A percentile compares a stretch with the other conserved stretches of the same genome.
phyloP scores from a whole-genome alignment of 148 eudicot species.

The Arctostaphylos glauca region DNA sequence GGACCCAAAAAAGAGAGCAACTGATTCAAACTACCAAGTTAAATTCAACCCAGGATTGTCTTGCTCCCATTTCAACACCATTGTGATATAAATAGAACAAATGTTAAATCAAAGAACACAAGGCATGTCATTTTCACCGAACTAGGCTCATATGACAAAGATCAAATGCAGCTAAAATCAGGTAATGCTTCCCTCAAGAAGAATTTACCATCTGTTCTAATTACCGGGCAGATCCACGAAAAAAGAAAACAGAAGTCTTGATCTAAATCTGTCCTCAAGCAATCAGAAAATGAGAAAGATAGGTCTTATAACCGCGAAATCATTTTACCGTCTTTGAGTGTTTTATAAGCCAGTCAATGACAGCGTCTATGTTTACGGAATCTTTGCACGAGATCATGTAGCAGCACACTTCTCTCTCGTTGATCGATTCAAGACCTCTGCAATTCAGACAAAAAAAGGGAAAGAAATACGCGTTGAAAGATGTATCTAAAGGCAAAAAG shows the following conservation, averaged over 20 bases:
- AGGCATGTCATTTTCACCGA: background rate
- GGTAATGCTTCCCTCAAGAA: background rate
- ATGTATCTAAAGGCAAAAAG: background rate
- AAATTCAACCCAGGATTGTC: background rate
- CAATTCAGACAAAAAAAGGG: background rate
- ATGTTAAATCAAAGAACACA: background rate
- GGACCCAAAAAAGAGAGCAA: background rate
- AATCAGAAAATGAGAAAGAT: background rate
- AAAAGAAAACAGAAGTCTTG: background rate
- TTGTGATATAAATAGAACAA: background rate
- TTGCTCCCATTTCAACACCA: background rate
- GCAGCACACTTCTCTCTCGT: conserved; percentile 74
- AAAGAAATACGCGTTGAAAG: background rate
- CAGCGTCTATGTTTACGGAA: conserved; percentile 53
- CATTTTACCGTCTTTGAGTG: conserved; percentile 68
- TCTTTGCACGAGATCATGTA: conserved; percentile 93
- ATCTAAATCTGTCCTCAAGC: background rate
- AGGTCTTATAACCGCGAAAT: conserved; percentile 20
- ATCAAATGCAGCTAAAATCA: background rate
- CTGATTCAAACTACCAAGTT: background rate
- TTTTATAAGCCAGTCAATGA: conserved; percentile 80
- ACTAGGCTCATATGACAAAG: background rate
- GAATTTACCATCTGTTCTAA: background rate
- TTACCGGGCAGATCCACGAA: background rate
- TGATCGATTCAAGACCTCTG: conserved; percentile 58